Evolutionary conservation across 306 rosid species (phyloP), one percentile per base, ranked within the genome.

Genomic region (Malus fusca): DNA sequence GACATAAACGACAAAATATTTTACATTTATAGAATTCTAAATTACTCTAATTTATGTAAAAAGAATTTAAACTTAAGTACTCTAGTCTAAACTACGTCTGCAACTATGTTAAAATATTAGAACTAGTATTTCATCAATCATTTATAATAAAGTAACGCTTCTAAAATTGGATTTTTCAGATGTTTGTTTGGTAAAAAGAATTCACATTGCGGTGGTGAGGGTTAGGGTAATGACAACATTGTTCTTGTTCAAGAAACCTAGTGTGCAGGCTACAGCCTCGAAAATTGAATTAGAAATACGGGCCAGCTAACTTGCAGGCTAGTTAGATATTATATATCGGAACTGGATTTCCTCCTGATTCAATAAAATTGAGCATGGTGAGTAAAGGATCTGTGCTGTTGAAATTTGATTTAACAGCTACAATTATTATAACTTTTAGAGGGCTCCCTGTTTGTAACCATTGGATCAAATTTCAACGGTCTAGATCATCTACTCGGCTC

Each of bases 51-150:
- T 15, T 48, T 48, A 48, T 5, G 2, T 2, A 18, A 5, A 15
- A 15, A 0, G 0, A 48, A 7, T 14, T 48, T 8, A 48, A 48
- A 15, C 55, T 48, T 48, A 3, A 15, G 3, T 48, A 48, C 8
- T 48, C 0, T 15, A 0, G 0, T 3, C 1, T 4, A 14, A 14
- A 14, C 19, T 0, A 14, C 0, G 19, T 14, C 53, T 14, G 0
- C 11, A 40, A 48, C 3, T 15, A 4, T 1, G 53, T 48, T 48
- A 48, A 48, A 48, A 11, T 5, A 30, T 21, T 71, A 71, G 13
- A 31, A 33, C 75, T 23, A 58, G 4, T 72, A 52, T 56, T 56
- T 43, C 69, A 26, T 19, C 44, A 13, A 23, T 58, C 67, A 58
- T 59, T 59, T 12, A 68, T 35, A 33, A 35, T 35, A 35, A 1